Base-by-base conservation (phyloP, 2,329 filamentous ascomycete species). In the Fusarium miscanthi region DNA sequence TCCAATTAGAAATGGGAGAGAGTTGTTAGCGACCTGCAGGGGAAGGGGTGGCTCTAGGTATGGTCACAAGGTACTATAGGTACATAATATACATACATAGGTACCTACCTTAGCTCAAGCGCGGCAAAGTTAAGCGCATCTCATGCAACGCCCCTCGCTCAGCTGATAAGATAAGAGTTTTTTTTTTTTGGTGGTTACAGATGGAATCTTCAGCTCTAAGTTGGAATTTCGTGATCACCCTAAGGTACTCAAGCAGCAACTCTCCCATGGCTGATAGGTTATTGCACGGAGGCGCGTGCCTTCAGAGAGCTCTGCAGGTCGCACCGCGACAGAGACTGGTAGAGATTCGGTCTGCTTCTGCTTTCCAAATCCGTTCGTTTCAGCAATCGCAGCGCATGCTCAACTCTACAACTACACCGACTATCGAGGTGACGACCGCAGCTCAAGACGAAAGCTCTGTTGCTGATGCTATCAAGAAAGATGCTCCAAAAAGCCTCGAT, bases 91-190 rank as follows among this genome's bases (percentile, higher is more conserved):
- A 14, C 31, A 33, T 33, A 4, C 31, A 21, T 45, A 25, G 21
- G 19, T 19, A 25, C 23, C 23, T 30, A n/a, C 27, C 45, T 48
- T 30, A 9, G 27, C 27, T 30, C 27, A 48, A 45, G 25, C 66
- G 70, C 72, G 70, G 70, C 45, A 73, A 38, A 46, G 14, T 40
- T 41, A 72, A 65, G 53, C 69, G 64, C 58, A 49, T 2, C 19
- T 9, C 16, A 33, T 42, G 51, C 33, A 48, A 37, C 31, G 59
- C 46, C 46, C 54, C 63, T 62, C 43, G 21, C 40, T 45, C 23
- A 11, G n/a, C 31, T 42, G 76, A 78, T 78, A 78, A 78, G 76
- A 78, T 77, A 78, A 75, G 63, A 41, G 62, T 60, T 64, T 67
- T 49, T 64, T 67, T 49, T 59, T 33, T 16, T 30, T 31, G n/a